Percentiles rank a stretch among this genome's conserved stretches.
Conservation (phyloP, 2,329 filamentous ascomycete species). For the Colletotrichum euphorbiae region DNA sequence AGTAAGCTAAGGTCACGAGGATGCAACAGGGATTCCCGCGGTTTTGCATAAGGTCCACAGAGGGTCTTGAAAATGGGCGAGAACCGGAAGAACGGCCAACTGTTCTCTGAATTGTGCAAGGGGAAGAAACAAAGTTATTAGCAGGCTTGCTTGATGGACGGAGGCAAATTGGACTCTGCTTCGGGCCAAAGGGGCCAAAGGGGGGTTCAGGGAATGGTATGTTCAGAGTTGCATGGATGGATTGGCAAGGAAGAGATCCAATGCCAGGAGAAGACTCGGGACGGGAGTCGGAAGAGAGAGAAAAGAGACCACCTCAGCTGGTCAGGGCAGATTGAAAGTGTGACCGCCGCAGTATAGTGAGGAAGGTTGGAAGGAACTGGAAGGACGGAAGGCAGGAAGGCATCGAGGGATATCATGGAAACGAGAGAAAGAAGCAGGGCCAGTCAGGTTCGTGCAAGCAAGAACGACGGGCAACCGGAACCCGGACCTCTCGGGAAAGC, state of each 20-base stretch:
- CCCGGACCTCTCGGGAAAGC: conserved; percentile 36
- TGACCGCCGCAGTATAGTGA: too few relatives aligned
- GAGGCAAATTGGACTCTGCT: conserved; percentile 25
- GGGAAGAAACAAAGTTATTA: conserved; percentile 8
- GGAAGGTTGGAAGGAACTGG: too few relatives aligned
- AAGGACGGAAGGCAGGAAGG: too few relatives aligned
- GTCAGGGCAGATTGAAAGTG: too few relatives aligned
- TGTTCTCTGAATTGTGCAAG: not conserved
- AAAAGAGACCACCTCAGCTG: too few relatives aligned
- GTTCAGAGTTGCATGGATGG: conserved; percentile 11
- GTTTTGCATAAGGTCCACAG: conserved; percentile 5
- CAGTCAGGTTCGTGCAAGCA: conserved; percentile 26
- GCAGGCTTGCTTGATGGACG: conserved; percentile 6
- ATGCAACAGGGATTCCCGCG: conserved; percentile 9
- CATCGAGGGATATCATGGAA: not conserved
- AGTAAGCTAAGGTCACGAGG: conserved; percentile 5
- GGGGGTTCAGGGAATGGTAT: not conserved
- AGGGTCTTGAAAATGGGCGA: conserved; percentile 18
- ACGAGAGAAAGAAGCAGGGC: not conserved
- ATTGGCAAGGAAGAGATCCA: conserved; percentile 6
- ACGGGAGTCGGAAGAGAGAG: not conserved
- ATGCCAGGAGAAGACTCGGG: not conserved
- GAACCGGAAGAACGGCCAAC: conserved; percentile 4
- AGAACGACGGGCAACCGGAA: conserved; percentile 25
- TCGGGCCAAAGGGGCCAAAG: not conserved